Conservation (phyloP, 2,329 filamentous ascomycete species). For the Fusarium pseudocircinatum region DNA sequence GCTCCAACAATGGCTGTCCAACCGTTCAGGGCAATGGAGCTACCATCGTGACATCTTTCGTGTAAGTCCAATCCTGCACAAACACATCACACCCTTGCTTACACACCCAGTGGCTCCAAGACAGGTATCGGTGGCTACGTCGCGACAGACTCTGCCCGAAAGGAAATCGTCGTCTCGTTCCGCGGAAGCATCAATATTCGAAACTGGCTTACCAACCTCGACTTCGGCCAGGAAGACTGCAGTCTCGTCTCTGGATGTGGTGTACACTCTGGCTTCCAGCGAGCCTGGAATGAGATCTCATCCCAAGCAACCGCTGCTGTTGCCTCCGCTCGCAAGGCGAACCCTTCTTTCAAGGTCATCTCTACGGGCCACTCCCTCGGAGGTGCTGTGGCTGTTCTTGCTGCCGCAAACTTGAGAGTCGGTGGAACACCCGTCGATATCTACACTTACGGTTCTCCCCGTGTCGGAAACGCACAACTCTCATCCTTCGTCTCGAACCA, state of each 20-base stretch:
- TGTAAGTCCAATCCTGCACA: slow-evolving; percentile 42
- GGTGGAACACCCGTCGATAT: slow-evolving; percentile 60
- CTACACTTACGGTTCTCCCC: slow-evolving; percentile 74
- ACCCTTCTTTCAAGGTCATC: slow-evolving; percentile 64
- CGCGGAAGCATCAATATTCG: slow-evolving; percentile 67
- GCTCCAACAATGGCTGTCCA: slow-evolving; percentile 56
- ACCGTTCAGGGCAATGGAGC: slow-evolving; percentile 54
- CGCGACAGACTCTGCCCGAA: slow-evolving; percentile 57
- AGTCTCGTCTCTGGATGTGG: slow-evolving; percentile 55
- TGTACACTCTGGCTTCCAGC: slow-evolving; percentile 67
- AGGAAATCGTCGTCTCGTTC: slow-evolving; percentile 68
- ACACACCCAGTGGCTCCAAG: slow-evolving; percentile 48
- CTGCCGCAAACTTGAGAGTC: slow-evolving; percentile 63
- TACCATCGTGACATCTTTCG: slow-evolving; percentile 55
- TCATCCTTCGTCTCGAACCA: slow-evolving; percentile 64
- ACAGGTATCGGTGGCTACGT: slow-evolving; percentile 63
- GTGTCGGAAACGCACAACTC: slow-evolving; percentile 68
- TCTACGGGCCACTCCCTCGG: slow-evolving; percentile 77
- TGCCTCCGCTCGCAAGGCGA: slow-evolving; percentile 51
- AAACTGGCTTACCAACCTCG: slow-evolving; percentile 69
- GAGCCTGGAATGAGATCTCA: slow-evolving; percentile 66
- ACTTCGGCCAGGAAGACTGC: slow-evolving; percentile 46
- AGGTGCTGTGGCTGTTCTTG: slow-evolving; percentile 70
- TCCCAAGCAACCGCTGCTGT: slow-evolving; percentile 55
- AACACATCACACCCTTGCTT: not conserved